Evolutionary conservation across 345 rosid species (phyloP).

Genomic region (Aquilaria yunnanensis): DNA sequence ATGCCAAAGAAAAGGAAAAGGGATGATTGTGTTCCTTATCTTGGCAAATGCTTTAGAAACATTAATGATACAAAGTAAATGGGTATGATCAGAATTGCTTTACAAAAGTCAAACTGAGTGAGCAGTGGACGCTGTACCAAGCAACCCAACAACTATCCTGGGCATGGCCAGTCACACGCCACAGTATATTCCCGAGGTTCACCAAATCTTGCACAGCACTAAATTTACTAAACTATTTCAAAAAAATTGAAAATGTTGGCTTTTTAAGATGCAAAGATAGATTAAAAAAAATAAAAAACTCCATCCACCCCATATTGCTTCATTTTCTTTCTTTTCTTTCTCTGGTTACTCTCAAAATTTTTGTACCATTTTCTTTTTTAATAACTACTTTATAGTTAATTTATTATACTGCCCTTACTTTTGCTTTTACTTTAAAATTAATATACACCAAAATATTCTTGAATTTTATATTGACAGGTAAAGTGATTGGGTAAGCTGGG

Average conservation of each 20-base stretch:
- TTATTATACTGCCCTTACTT: too few relatives aligned
- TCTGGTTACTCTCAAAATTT: background rate
- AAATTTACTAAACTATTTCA: background rate
- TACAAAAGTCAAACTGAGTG: constrained; percentile 23
- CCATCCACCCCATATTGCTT: too few relatives aligned
- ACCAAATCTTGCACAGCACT: too few relatives aligned
- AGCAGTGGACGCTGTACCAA: background rate
- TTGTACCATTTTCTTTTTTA: background rate
- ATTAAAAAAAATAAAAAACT: too few relatives aligned
- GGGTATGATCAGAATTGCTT: constrained; percentile 13
- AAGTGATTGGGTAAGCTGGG: too few relatives aligned
- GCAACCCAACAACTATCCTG: background rate
- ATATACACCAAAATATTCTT: too few relatives aligned
- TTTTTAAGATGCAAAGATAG: background rate
- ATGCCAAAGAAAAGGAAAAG: background rate
- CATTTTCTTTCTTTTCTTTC: too few relatives aligned
- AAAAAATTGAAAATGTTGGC: background rate
- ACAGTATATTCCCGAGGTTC: too few relatives aligned
- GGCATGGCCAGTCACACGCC: too few relatives aligned
- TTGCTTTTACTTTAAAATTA: too few relatives aligned
- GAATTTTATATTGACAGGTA: too few relatives aligned
- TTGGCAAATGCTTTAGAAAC: constrained; percentile 15
- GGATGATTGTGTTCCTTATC: constrained; percentile 16
- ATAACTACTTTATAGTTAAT: too few relatives aligned
- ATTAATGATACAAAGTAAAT: constrained; percentile 20